Evolutionary conservation across 352 stramenopile genomes (phyloP).

Genomic region (Phytophthora podocarpi): DNA sequence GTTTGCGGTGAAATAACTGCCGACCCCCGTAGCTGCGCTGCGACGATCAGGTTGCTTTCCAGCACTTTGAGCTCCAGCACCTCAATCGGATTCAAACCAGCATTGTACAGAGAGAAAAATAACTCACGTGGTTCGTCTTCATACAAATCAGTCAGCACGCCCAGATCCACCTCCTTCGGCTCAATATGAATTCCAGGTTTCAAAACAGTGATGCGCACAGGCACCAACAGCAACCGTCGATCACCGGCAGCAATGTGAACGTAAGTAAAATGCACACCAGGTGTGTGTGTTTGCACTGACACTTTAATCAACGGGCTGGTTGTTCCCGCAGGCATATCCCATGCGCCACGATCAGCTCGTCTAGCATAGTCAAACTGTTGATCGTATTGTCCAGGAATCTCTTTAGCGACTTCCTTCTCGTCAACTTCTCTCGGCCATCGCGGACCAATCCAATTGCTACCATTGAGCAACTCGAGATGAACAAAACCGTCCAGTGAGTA

Average conservation of each 20-base stretch:
- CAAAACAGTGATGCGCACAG: constrained; percentile 45
- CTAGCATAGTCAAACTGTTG: constrained; percentile 20
- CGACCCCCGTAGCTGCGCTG: constrained; percentile 33
- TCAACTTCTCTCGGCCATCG: constrained; percentile 26
- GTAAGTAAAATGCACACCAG: constrained; percentile 43
- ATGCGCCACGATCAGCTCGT: constrained; percentile 28
- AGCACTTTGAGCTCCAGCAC: constrained; percentile 43
- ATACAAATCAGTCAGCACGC: constrained; percentile 35
- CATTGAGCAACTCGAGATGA: constrained; percentile 30
- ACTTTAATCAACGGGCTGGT: constrained; percentile 47
- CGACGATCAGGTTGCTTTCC: constrained; percentile 37
- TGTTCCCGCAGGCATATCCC: constrained; percentile 41
- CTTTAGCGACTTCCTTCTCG: background rate
- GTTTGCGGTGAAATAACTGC: constrained; percentile 43
- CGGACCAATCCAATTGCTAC: constrained; percentile 29
- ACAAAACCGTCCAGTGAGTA: constrained; percentile 49
- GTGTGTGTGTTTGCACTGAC: constrained; percentile 25
- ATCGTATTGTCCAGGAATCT: constrained; percentile 29
- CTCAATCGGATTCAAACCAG: constrained; percentile 37
- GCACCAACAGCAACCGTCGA: constrained; percentile 31
- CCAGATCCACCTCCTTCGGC: constrained; percentile 40
- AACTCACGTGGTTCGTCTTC: constrained; percentile 33
- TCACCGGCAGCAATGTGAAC: constrained; percentile 37
- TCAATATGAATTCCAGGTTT: constrained; percentile 45
- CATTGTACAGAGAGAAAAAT: constrained; percentile 50